Percentiles rank a stretch among this genome's conserved stretches.
Evolutionary conservation across 805 yeast species (phyloP).

Genomic region (Candida golubevii): DNA sequence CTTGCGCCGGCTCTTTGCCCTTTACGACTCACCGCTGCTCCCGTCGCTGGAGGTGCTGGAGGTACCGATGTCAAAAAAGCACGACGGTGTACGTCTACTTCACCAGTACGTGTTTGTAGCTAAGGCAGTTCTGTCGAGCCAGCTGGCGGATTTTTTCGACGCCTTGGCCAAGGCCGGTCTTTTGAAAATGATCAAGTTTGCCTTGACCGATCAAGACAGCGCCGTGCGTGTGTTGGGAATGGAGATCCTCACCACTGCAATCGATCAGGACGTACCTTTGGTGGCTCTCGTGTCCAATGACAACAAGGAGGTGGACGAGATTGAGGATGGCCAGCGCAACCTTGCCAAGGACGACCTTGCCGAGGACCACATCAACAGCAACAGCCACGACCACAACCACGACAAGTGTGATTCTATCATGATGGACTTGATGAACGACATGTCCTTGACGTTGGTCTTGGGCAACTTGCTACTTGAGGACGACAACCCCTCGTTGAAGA

Average conservation of each 20-base stretch:
- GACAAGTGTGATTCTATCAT: slow-evolving; percentile 19
- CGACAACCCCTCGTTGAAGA: slow-evolving; percentile 63
- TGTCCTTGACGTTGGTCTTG: slow-evolving; percentile 53
- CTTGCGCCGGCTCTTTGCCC: slow-evolving; percentile 51
- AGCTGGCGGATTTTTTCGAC: slow-evolving; percentile 61
- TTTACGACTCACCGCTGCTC: slow-evolving; percentile 40
- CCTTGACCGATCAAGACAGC: slow-evolving; percentile 50
- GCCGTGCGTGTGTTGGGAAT: slow-evolving; percentile 66
- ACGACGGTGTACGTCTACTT: slow-evolving; percentile 73
- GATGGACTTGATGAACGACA: slow-evolving; percentile 46
- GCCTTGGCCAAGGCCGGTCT: slow-evolving; percentile 64
- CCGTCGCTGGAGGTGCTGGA: not conserved
- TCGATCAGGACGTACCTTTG: slow-evolving; percentile 76
- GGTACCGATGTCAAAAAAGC: slow-evolving; percentile 16
- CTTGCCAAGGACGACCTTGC: slow-evolving; percentile 1
- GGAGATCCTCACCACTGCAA: slow-evolving; percentile 72
- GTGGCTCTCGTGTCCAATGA: slow-evolving; percentile 39
- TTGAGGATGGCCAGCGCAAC: slow-evolving; percentile 1
- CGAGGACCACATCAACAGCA: slow-evolving; percentile 8
- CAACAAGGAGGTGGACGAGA: slow-evolving; percentile 22
- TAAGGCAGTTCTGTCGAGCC: slow-evolving; percentile 56
- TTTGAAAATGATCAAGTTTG: slow-evolving; percentile 65
- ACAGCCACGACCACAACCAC: slow-evolving; percentile 15
- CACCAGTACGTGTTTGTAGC: slow-evolving; percentile 79
- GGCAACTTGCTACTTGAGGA: slow-evolving; percentile 60